Conservation (phyloP, 768 basidiomycete species). For the Scleroderma citrinum region DNA sequence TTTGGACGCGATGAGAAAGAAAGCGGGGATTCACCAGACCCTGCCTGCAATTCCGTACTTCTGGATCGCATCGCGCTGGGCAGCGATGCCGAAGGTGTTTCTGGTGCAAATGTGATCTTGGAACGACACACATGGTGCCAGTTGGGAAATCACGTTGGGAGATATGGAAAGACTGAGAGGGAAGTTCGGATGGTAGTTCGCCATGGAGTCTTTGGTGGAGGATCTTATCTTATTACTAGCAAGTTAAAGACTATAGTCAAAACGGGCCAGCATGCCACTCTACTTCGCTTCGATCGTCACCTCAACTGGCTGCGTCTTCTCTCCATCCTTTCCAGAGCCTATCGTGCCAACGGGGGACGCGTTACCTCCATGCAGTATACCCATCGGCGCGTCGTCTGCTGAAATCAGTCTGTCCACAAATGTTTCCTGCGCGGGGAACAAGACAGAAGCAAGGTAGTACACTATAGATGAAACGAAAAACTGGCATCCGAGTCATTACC, state of each 20-base stretch:
- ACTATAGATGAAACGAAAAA: slow-evolving; percentile 20
- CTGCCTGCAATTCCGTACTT: slow-evolving; percentile 80
- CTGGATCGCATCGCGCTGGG: slow-evolving; percentile 55
- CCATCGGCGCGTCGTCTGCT: slow-evolving; percentile 11
- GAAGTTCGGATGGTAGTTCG: slow-evolving; percentile 36
- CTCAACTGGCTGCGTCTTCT: background rate
- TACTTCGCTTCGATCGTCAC: background rate
- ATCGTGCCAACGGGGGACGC: background rate
- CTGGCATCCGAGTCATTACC: slow-evolving; percentile 4
- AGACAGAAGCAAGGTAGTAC: slow-evolving; percentile 21
- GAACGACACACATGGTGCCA: background rate
- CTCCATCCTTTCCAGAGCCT: background rate
- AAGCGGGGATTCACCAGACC: slow-evolving; percentile 57
- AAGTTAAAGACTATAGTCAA: too few species aligned
- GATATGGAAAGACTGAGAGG: slow-evolving; percentile 37
- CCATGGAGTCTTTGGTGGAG: too few species aligned
- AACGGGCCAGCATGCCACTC: too few species aligned
- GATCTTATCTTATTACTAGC: too few species aligned
- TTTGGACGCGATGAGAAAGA: slow-evolving; percentile 5
- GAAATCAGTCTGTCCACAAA: slow-evolving; percentile 22
- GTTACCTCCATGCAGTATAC: background rate
- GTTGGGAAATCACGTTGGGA: slow-evolving; percentile 28
- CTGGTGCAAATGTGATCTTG: background rate
- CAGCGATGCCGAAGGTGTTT: slow-evolving; percentile 24
- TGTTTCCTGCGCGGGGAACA: slow-evolving; percentile 22